Evolutionary conservation across 2,329 filamentous ascomycete genomes (phyloP), one percentile per base, ranked within the genome.

Genomic region (Sporothrix mexicana): DNA sequence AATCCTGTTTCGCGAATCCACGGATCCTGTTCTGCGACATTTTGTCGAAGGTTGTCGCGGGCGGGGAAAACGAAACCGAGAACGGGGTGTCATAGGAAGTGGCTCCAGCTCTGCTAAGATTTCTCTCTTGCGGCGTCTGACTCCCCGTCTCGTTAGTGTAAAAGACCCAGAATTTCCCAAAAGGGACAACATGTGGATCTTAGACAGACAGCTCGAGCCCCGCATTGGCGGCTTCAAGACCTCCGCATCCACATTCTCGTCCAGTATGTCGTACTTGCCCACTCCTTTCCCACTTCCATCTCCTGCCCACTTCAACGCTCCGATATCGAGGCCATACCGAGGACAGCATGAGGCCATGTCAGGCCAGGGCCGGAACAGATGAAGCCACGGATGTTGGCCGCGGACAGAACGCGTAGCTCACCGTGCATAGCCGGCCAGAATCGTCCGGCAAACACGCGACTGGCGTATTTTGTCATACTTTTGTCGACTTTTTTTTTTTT

Each of bases 1-100:
- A 57, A 57, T 12, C 53, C 13, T 36, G 30, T 20, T 61, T 12
- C n/a, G 20, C 59, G 17, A 43, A 43, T n/a, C 30, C 57, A 61
- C 30, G 25, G 30, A 41, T 61, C 30, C n/a, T 41, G 30, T 61
- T 30, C 7, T 61, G 30, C 30, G 30, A 36, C 30, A 36, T 4
- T 53, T 53, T 8, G 17, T 53, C 51, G 51, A 7, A 2, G 9
- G 57, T 41, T n/a, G 9, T 20, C 9, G 30, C 57, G 30, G 41
- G 57, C 57, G 57, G 57, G 59, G 59, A 62, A 62, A 62, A n/a
- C 17, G 43, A 62, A 62, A 43, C 59, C 36, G 59, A 36, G 7
- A 36, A 36, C 30, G 59, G 36, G 15, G n/a, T 36, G 59, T 20
- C 59, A 43, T 62, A 17, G 7, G 47, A 51, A 51, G 47, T 36